Conservation (phyloP, 2,329 filamentous ascomycete genomes). For the Curvularia spicifera region DNA sequence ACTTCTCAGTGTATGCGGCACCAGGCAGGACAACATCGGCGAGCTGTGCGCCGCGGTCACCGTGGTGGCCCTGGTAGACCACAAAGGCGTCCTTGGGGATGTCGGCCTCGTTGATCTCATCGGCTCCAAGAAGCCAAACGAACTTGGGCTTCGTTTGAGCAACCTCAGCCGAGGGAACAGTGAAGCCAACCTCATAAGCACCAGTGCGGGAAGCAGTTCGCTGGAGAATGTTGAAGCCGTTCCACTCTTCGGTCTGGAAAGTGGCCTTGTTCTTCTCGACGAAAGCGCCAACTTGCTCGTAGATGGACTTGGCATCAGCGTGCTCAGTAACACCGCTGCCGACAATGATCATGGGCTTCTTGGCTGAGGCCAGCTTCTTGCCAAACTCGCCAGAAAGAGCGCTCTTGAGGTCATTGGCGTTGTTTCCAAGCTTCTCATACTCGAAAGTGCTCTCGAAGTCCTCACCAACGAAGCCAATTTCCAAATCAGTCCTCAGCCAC, state of each 20-base stretch:
- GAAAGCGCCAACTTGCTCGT: constrained; percentile 87
- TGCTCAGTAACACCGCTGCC: constrained; percentile 93
- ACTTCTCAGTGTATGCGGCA: constrained; percentile 96
- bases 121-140: constrained; percentile 93
- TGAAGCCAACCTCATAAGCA: constrained; percentile 95
- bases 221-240: constrained; percentile 96
- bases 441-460: constrained; percentile 94
- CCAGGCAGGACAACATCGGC: constrained; percentile 94
- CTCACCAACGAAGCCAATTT: constrained; percentile 90
- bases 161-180: constrained; percentile 79
- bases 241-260: constrained; percentile 91
- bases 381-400: constrained; percentile 86
- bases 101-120: constrained; percentile 83
- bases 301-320: constrained; percentile 87
- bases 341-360: constrained; percentile 95
- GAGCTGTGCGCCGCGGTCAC: constrained; percentile 89
- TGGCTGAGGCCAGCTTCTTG: constrained; percentile 85
- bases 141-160: constrained; percentile 90
- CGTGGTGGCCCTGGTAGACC: constrained; percentile 97
- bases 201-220: constrained; percentile 89
- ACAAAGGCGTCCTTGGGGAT: constrained; percentile 96
- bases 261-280: constrained; percentile 90
- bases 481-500: constrained; percentile 92
- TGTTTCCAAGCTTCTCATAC: constrained; percentile 85
- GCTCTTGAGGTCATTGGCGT: constrained; percentile 80